Evolutionary conservation across 306 rosid species (phyloP), one percentile per base, ranked within the genome.

Genomic region (Phaseolus lunatus): DNA sequence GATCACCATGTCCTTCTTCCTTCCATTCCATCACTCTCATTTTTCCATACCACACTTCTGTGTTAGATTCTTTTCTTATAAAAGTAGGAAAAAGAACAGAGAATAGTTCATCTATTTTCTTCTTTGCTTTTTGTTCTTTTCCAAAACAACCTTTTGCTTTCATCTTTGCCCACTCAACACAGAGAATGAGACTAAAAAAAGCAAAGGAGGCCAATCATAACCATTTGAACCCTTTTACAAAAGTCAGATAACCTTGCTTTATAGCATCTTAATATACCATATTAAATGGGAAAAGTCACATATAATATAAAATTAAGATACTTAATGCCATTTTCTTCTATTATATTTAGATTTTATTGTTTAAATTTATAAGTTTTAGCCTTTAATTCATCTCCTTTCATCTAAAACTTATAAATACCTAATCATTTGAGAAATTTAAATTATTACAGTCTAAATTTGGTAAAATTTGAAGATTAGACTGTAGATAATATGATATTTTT

Each of bases 51-150:
- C 75, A 63, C 70, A n/a, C 53, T 23, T n/a, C 39, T 70, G 53
- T 61, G 13, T 43, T 35, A 12, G 61, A 52, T 62, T 45, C 72
- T 39, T 72, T 70, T 39, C 76, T 68, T 81, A 7, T 15, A 52
- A 22, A 13, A 71, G 22, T 54, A 18, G 27, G 22, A 75, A 67
- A 13, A 33, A 66, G 71, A 56, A 68, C 1, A 45, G 50, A 45
- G 5, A 45, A 2, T 16, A 31, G 68, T 75, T 68, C 8, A 1
- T 44, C 58, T 45, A 16, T 63, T 70, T 71, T 29, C 39, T 54
- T 50, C 52, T 78, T 77, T 65, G 45, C 81, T 75, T 80, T 82
- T 72, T 80, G 75, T 73, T 59, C 81, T 77, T 84, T 88, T 84
- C 56, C 84, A 49, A 78, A 81, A 62, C 75, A 45, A 39, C 22